phyloP scores from a whole-genome alignment of 768 basidiomycete species.

The Leccinum variicolor region DNA sequence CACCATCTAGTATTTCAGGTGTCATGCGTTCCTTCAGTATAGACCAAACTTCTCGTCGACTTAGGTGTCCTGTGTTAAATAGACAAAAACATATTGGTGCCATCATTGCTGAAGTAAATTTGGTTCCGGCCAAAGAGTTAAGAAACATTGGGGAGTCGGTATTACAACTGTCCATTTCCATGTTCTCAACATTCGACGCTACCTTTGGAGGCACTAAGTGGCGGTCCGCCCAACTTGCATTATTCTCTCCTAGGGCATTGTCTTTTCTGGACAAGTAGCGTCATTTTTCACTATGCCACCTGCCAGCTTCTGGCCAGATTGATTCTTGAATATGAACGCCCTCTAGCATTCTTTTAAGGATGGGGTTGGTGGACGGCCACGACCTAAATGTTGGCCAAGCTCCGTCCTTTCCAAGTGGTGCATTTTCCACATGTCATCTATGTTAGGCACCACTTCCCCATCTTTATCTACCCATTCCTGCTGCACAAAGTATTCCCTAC shows the following conservation, averaged over 20 bases:
- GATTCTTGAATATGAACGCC: no score
- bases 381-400: neutral
- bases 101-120: neutral
- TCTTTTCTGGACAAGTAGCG: neutral
- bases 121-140: neutral
- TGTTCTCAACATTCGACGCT: neutral
- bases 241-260: neutral
- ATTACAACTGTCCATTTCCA: neutral
- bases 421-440: neutral
- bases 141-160: neutral
- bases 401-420: neutral
- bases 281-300: neutral
- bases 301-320: neutral
- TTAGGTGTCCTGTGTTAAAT: neutral
- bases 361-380: neutral
- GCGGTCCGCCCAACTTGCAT: neutral
- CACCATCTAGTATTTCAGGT: neutral
- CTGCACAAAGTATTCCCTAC: neutral
- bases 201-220: neutral
- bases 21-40: neutral
- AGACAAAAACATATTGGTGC: neutral
- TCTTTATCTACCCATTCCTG: neutral
- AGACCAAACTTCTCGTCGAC: neutral
- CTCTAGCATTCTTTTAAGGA: constrained; percentile 1
- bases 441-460: neutral